Evolutionary conservation across 331 rosid species (phyloP).

Genomic region (Erythrophleum ivorense): DNA sequence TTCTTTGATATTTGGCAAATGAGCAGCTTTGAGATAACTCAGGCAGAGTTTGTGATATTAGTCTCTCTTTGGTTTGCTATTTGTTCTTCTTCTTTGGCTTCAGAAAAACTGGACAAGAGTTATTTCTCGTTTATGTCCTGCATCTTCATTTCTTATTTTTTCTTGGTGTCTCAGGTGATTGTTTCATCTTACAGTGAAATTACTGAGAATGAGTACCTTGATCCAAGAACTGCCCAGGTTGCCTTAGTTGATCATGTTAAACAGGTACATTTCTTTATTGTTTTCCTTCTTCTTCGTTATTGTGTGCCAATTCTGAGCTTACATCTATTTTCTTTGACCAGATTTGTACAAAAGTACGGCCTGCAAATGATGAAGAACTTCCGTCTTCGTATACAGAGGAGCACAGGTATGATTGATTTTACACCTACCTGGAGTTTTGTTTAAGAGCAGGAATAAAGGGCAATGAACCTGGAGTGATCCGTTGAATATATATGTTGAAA

Average conservation of each 20-base stretch:
- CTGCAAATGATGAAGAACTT: conserved; percentile 84
- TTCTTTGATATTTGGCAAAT: neutral
- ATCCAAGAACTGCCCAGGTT: conserved; percentile 91
- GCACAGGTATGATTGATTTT: conserved; percentile 64
- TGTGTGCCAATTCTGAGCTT: conserved; percentile 52
- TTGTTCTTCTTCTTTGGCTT: no score
- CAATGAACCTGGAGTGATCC: conserved; percentile 5
- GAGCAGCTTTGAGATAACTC: neutral
- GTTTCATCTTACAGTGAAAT: conserved; percentile 77
- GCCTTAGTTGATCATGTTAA: conserved; percentile 75
- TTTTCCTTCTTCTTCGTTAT: neutral
- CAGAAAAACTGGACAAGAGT: neutral
- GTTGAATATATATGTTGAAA: neutral
- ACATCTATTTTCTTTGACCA: no score
- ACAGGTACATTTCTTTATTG: conserved; percentile 58
- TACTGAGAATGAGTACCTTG: conserved; percentile 64
- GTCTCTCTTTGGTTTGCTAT: no score
- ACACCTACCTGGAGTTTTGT: conserved; percentile 5
- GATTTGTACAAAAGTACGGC: conserved; percentile 82
- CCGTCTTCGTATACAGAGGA: conserved; percentile 85
- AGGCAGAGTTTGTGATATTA: neutral
- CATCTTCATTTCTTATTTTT: neutral
- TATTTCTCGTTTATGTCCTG: neutral
- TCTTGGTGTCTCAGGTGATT: conserved; percentile 55
- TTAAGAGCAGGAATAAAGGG: conserved; percentile 14